Conservation (phyloP, 257 asterid species). For the Buddleja alternifolia region DNA sequence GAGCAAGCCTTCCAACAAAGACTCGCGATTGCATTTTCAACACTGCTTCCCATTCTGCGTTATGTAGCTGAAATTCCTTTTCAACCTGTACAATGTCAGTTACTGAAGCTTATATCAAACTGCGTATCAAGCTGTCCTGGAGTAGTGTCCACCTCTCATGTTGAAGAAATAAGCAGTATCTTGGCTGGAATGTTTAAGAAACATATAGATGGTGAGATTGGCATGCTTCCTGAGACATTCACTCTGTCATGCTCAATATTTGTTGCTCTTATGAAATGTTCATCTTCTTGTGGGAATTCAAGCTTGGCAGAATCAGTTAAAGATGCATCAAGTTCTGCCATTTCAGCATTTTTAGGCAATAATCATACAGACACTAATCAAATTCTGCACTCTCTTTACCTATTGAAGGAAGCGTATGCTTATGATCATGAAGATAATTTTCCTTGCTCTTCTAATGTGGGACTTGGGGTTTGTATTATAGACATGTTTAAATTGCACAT, state of each 20-base stretch:
- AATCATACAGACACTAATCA: constrained; percentile 49
- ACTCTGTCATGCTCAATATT: constrained; percentile 68
- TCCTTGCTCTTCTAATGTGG: constrained; percentile 40
- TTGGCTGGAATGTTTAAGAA: constrained; percentile 73
- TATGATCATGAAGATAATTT: constrained; percentile 46
- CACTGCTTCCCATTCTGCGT: constrained; percentile 72
- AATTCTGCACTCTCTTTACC: constrained; percentile 76
- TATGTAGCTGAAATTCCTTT: constrained; percentile 83
- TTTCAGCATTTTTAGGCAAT: constrained; percentile 54
- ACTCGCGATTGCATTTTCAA: constrained; percentile 82
- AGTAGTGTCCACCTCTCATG: constrained; percentile 57
- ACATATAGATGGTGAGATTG: constrained; percentile 61
- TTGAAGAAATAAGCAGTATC: constrained; percentile 64
- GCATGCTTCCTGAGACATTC: constrained; percentile 84
- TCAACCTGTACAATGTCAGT: constrained; percentile 71
- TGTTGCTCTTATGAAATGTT: constrained; percentile 72
- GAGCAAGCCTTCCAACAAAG: constrained; percentile 73
- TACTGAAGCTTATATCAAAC: constrained; percentile 67
- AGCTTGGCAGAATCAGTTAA: constrained; percentile 53
- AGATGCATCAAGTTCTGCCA: constrained; percentile 59
- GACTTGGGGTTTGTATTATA: constrained; percentile 47
- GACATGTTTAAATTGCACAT: constrained; percentile 56
- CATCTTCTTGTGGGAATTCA: constrained; percentile 65
- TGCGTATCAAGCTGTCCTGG: constrained; percentile 77
- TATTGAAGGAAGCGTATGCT: constrained; percentile 81